Percentiles rank a stretch among this genome's conserved stretches.
Conservation (phyloP, 805 yeast genomes). For the Clavispora asparagi region DNA sequence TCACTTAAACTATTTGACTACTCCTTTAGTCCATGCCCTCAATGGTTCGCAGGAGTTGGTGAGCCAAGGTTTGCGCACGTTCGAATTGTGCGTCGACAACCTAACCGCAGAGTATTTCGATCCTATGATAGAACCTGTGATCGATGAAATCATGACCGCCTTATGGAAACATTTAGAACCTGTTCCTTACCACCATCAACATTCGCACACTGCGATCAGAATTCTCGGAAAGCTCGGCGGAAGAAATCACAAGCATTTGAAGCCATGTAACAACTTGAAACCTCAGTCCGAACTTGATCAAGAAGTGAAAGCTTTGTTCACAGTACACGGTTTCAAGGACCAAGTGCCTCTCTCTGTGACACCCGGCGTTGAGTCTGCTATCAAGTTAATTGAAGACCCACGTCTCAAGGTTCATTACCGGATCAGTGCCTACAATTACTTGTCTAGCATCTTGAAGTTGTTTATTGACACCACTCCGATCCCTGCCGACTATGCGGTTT, state of each 20-base stretch:
- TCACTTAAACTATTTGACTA: constrained; percentile 79
- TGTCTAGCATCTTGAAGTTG: constrained; percentile 60
- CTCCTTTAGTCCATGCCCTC: constrained; percentile 86
- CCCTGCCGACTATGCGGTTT: constrained; percentile 38
- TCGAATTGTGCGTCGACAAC: constrained; percentile 94
- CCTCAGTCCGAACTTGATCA: constrained; percentile 55
- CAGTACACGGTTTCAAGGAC: constrained; percentile 60
- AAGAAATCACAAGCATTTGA: constrained; percentile 80
- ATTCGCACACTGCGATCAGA: constrained; percentile 89
- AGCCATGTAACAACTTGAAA: constrained; percentile 64
- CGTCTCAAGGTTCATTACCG: constrained; percentile 61
- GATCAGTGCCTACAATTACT: constrained; percentile 69
- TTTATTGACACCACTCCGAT: constrained; percentile 55
- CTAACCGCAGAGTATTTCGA: constrained; percentile 95
- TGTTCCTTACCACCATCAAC: constrained; percentile 90
- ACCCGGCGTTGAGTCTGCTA: constrained; percentile 76
- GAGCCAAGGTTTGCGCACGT: constrained; percentile 88
- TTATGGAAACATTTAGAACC: constrained; percentile 89
- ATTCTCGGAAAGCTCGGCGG: constrained; percentile 96
- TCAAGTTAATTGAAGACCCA: constrained; percentile 67
- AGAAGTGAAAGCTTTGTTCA: constrained; percentile 63
- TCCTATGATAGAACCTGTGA: constrained; percentile 94
- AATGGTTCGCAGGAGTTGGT: constrained; percentile 89
- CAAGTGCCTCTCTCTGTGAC: constrained; percentile 71
- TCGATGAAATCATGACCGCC: constrained; percentile 90